These are phyloP conservation scores for Metschnikowia sp. DNA, from an alignment of 805 yeast species.

Conservation along the genomic window DNA sequence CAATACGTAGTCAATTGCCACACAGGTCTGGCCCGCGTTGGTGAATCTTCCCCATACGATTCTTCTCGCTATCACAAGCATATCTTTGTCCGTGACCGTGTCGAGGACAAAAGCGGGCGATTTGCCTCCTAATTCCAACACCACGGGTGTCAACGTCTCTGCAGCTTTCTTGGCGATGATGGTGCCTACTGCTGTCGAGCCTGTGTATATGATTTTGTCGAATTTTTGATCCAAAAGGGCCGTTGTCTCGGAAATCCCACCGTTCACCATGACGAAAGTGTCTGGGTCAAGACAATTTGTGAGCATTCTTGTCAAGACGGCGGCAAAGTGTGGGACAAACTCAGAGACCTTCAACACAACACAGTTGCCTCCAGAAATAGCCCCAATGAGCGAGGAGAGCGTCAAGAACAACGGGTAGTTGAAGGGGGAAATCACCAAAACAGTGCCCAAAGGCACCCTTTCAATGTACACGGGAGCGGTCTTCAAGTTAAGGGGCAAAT, in stretches of 20 bases:
- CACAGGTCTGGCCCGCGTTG: slow-evolving; percentile 89
- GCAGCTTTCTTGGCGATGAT: slow-evolving; percentile 80
- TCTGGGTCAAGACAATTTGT: slow-evolving; percentile 51
- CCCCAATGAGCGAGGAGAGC: slow-evolving; percentile 67
- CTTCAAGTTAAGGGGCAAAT: slow-evolving; percentile 33
- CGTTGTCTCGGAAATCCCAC: slow-evolving; percentile 57
- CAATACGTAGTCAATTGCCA: slow-evolving; percentile 79
- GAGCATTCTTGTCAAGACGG: slow-evolving; percentile 54
- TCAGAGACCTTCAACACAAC: slow-evolving; percentile 79
- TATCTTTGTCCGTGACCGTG: slow-evolving; percentile 41
- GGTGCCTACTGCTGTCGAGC: slow-evolving; percentile 71
- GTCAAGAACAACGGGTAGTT: slow-evolving; percentile 72
- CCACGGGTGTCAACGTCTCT: slow-evolving; percentile 73
- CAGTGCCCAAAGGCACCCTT: slow-evolving; percentile 53
- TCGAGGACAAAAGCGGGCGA: slow-evolving; percentile 75
- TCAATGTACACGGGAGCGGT: slow-evolving; percentile 18
- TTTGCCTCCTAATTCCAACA: slow-evolving; percentile 90
- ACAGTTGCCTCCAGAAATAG: slow-evolving; percentile 81
- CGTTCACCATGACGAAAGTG: slow-evolving; percentile 64
- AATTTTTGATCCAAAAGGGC: slow-evolving; percentile 56
- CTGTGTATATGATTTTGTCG: slow-evolving; percentile 86
- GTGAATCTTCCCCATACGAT: slow-evolving; percentile 73
- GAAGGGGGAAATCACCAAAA: slow-evolving; percentile 73
- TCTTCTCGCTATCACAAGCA: slow-evolving; percentile 51
- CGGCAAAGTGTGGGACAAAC: slow-evolving; percentile 58